These are phyloP conservation scores for Globisporangium iwayamae DNA, from an alignment of 352 stramenopile genomes.

Conservation along the genomic window DNA sequence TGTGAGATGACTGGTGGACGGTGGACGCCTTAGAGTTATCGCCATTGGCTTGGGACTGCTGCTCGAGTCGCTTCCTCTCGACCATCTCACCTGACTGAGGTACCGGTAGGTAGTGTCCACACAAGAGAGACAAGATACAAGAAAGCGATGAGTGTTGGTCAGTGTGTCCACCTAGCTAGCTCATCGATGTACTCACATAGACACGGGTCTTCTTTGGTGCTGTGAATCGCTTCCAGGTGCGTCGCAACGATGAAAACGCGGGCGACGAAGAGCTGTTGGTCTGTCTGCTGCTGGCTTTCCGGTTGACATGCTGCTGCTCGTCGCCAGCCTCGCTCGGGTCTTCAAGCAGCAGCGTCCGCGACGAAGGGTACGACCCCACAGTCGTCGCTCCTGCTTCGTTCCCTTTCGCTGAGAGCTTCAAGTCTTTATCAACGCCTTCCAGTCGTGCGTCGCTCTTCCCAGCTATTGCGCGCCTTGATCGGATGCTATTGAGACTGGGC, in stretches of 20 bases:
- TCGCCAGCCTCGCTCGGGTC: constrained; percentile 10
- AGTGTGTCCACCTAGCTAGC: background rate
- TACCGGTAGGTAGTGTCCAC: background rate
- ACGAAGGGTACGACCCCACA: constrained; percentile 23
- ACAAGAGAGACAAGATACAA: background rate
- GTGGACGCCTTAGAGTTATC: background rate
- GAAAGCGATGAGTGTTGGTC: background rate
- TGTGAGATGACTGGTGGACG: background rate
- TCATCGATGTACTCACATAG: constrained; percentile 25
- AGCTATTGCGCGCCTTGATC: background rate
- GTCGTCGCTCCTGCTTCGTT: constrained; percentile 3
- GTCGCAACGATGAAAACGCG: constrained; percentile 18
- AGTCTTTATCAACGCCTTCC: constrained; percentile 12
- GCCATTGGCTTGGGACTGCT: background rate
- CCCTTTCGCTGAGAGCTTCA: background rate
- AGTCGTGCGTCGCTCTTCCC: background rate
- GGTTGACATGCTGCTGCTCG: constrained; percentile 13
- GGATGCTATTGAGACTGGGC: background rate
- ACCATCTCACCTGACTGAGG: constrained; percentile 12
- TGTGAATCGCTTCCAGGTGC: constrained; percentile 28
- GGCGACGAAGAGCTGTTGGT: background rate
- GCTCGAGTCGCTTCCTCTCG: constrained; percentile 8
- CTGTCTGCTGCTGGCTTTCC: constrained; percentile 9
- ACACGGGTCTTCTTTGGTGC: constrained; percentile 29
- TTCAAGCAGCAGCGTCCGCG: constrained; percentile 21